phyloP scores from a whole-genome alignment of 2,329 filamentous ascomycete genomes.

The Akanthomyces muscarius region DNA sequence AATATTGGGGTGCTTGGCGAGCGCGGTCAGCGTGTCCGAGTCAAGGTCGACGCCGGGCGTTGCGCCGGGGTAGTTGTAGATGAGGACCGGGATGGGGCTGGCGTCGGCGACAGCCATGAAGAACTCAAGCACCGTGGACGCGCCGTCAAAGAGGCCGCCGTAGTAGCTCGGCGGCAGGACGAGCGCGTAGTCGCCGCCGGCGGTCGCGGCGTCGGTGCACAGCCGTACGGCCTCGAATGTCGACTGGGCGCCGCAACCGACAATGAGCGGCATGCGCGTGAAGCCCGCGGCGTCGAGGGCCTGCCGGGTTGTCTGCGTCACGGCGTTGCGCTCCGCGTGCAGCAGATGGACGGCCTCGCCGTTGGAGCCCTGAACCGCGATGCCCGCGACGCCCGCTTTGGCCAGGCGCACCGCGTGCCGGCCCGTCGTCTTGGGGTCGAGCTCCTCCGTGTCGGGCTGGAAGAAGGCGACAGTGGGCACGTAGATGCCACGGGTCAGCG shows the following conservation, averaged over 20 bases:
- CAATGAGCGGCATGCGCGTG: slow-evolving; percentile 64
- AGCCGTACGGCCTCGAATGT: slow-evolving; percentile 68
- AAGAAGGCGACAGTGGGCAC: slow-evolving; percentile 75
- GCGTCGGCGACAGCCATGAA: slow-evolving; percentile 60
- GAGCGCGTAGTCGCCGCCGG: slow-evolving; percentile 71
- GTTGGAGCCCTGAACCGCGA: slow-evolving; percentile 77
- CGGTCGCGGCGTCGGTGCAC: slow-evolving; percentile 63
- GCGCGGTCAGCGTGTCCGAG: slow-evolving; percentile 56
- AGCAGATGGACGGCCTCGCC: slow-evolving; percentile 78
- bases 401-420: slow-evolving; percentile 66
- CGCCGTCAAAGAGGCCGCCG: slow-evolving; percentile 57
- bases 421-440: slow-evolving; percentile 60
- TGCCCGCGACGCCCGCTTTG: slow-evolving; percentile 65
- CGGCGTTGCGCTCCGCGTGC: slow-evolving; percentile 62
- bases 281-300: slow-evolving; percentile 64
- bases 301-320: slow-evolving; percentile 66
- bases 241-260: slow-evolving; percentile 70
- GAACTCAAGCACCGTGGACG: slow-evolving; percentile 55
- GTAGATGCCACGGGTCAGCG: slow-evolving; percentile 56
- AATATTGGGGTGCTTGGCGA: slow-evolving; percentile 61
- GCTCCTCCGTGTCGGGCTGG: slow-evolving; percentile 57
- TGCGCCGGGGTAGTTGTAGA: slow-evolving; percentile 67
- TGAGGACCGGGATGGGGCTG: slow-evolving; percentile 61
- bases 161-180: slow-evolving; percentile 77
- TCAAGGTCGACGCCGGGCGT: slow-evolving; percentile 61